Evolutionary conservation across 805 yeast genomes (phyloP), one percentile per base, ranked within the genome.

Genomic region (Lipomyces anomalus): DNA sequence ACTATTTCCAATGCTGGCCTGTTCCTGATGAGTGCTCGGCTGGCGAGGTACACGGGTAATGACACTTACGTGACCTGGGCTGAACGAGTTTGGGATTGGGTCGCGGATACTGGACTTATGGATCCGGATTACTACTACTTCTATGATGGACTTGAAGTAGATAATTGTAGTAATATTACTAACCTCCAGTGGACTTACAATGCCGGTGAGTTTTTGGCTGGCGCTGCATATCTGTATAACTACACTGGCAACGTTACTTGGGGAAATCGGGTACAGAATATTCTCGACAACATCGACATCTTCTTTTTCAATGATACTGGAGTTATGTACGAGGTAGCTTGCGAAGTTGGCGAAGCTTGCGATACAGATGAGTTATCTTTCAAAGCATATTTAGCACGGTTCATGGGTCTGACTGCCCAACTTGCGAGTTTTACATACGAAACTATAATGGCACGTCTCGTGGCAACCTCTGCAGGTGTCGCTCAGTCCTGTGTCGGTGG

Each of bases 361-460:
- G 77, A 85, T 65, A 81, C 77, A 44, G 97, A 89, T 70, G 95
- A 89, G 70, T 73, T 95, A 48, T 79, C 92, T n/a, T 89, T 90
- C 74, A 86, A 84, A 69, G 95, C 95, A 1, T 84, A 82, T 57
- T 74, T 85, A 56, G 62, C 87, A 1, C 71, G 95, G 46, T 80
- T 80, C 62, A 64, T 89, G 61, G 92, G 88, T 1, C 66, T 77
- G 43, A 82, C 95, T 1, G 79, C 90, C 0, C 72, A 76, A 40
- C 65, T 90, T 63, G 82, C 77, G 1, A 95, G 95, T 4, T 40
- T 26, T 68, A 67, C 52, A 57, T 69, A 1, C 56, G 66, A 50
- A 52, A 54, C 60, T 22, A 47, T 55, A 6, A 62, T 68, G 37
- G 64, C 66, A 49, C 55, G 48, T 6, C 63, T 65, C 55, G 48